Evolutionary conservation across 768 basidiomycete genomes (phyloP).

Genomic region (Lenzites betulinus): DNA sequence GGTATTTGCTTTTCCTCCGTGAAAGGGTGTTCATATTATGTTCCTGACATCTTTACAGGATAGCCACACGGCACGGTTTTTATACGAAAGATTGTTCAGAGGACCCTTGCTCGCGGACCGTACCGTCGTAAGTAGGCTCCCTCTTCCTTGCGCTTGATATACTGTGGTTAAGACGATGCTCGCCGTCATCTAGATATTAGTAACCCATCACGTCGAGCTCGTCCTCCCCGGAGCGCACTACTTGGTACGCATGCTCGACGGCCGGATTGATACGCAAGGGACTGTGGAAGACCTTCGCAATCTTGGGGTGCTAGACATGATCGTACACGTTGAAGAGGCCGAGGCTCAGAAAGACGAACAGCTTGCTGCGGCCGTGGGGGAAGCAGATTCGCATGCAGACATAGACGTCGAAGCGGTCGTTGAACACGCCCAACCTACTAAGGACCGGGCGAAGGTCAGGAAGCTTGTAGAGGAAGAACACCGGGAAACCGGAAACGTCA

Average conservation of each 20-base stretch:
- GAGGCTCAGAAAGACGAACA: constrained; percentile 49
- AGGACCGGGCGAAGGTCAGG: constrained; percentile 58
- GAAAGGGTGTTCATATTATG: constrained; percentile 33
- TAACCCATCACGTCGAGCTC: constrained; percentile 85
- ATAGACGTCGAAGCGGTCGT: constrained; percentile 35
- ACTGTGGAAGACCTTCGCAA: constrained; percentile 62
- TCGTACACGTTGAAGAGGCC: constrained; percentile 55
- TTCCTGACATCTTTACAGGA: constrained; percentile 43
- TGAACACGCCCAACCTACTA: constrained; percentile 29
- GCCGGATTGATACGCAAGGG: constrained; percentile 77
- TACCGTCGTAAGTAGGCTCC: constrained; percentile 64
- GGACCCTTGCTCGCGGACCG: constrained; percentile 67
- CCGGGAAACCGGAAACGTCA: constrained; percentile 77
- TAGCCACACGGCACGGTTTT: constrained; percentile 63
- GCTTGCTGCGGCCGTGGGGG: constrained; percentile 15
- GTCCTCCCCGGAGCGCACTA: constrained; percentile 75
- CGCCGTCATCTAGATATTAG: constrained; percentile 51
- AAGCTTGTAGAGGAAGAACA: constrained; percentile 84
- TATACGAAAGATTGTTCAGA: constrained; percentile 64
- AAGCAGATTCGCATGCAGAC: constrained; percentile 20
- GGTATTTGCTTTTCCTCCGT: too few species aligned
- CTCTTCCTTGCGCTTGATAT: too few species aligned
- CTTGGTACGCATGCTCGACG: constrained; percentile 78
- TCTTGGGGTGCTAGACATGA: constrained; percentile 60
- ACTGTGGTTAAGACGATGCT: background rate